Conservation (phyloP, 768 basidiomycete genomes). For the Russula griseocarnosa region DNA sequence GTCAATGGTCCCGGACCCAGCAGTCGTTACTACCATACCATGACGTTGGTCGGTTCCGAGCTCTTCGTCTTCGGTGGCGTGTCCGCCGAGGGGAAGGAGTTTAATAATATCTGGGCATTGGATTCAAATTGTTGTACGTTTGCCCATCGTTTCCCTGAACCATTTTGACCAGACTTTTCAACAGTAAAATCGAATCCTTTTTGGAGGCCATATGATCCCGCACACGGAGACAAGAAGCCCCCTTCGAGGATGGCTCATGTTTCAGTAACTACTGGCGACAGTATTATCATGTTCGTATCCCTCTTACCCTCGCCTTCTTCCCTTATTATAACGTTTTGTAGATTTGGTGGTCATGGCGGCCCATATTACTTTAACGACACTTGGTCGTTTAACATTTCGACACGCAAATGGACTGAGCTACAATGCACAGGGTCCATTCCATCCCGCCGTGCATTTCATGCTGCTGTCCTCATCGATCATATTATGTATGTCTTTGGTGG, state of each 20-base stretch:
- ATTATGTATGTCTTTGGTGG: conserved; percentile 98
- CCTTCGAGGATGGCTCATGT: conserved; percentile 90
- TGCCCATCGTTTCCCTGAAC: conserved; percentile 10
- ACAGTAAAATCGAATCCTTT: conserved; percentile 73
- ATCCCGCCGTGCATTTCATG: conserved; percentile 90
- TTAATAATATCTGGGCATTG: conserved; percentile 92
- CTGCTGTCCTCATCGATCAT: conserved; percentile 93
- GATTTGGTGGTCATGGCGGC: conserved; percentile 90
- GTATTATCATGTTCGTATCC: no score
- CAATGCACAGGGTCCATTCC: conserved; percentile 96
- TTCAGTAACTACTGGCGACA: background rate
- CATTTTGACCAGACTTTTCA: conserved; percentile 11
- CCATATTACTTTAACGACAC: conserved; percentile 98
- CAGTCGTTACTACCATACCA: conserved; percentile 85
- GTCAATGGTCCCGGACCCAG: conserved; percentile 69
- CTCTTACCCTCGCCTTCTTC: no score
- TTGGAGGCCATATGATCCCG: conserved; percentile 77
- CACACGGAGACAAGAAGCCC: conserved; percentile 52
- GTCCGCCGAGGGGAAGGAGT: conserved; percentile 87
- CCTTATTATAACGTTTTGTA: no score
- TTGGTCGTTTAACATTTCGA: conserved; percentile 85
- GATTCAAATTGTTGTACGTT: conserved; percentile 87
- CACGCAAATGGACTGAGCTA: conserved; percentile 83
- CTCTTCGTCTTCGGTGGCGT: conserved; percentile 97
- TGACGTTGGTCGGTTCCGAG: conserved; percentile 84